Percentiles rank a stretch among this genome's conserved stretches.
Evolutionary conservation across 495 filamentous ascomycete species (phyloP).

Genomic region (Hyphodiscus hymeniophilus): DNA sequence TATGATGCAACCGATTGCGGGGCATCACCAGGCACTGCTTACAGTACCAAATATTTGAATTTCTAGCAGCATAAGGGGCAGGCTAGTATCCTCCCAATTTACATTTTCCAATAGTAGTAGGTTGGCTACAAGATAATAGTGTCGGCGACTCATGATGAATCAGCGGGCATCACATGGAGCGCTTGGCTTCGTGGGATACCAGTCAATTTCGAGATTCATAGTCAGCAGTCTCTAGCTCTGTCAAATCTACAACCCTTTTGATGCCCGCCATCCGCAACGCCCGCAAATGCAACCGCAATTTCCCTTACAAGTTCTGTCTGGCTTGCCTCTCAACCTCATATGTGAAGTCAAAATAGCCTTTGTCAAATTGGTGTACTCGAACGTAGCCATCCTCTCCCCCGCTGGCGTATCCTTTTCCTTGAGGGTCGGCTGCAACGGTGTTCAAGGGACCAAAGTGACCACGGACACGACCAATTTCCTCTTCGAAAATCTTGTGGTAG

Average conservation of each 20-base stretch:
- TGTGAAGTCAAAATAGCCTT: conserved; percentile 95
- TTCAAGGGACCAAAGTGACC: conserved; percentile 76
- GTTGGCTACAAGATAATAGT: no score
- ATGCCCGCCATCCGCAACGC: conserved; percentile 15
- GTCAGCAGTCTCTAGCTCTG: neutral
- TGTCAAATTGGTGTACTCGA: conserved; percentile 96
- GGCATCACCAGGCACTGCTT: no score
- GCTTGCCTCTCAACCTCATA: conserved; percentile 86
- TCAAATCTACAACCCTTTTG: conserved; percentile 16
- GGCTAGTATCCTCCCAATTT: no score
- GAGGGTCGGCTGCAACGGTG: conserved; percentile 76
- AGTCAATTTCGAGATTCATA: neutral
- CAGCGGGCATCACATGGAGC: no score
- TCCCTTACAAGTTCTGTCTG: conserved; percentile 4
- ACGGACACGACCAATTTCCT: conserved; percentile 92
- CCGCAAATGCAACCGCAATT: conserved; percentile 19
- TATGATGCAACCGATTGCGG: no score
- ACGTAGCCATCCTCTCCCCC: conserved; percentile 99
- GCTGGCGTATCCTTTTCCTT: conserved; percentile 82
- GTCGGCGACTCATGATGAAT: no score
- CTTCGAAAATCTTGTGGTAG: conserved; percentile 98
- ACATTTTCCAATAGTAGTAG: no score
- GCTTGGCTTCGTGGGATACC: no score
- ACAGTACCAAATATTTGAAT: no score
- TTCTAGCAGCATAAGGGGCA: no score